Evolutionary conservation across 768 basidiomycete species (phyloP), one percentile per base, ranked within the genome.

Genomic region (Boletus huronensis): DNA sequence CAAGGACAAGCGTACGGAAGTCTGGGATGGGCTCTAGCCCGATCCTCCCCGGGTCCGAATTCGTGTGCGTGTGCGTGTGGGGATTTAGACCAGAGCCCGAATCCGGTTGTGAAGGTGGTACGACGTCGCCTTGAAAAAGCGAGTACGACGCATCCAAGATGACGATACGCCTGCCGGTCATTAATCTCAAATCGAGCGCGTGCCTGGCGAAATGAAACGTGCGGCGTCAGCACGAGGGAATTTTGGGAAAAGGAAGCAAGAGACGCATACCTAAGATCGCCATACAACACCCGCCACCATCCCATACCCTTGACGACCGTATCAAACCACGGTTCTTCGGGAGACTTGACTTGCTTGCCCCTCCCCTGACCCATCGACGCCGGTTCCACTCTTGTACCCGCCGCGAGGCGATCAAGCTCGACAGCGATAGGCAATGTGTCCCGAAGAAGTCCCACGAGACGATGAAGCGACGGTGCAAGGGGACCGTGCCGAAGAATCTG

Each of bases 201-300:
- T 91, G 83, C 62, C 88, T 89, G 40, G 13, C 25, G 53, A 16
- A 23, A 28, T 3, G n/a, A 41, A 34, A 5, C 8, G 29, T 1
- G 17, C 5, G 11, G 14, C 5, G 16, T 28, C 25, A 49, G 50
- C 4, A 13, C 23, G 42, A 52, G 21, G 10, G 21, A 29, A 39
- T 0, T 39, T 23, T 25, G 17, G 16, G 21, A 14, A 19, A 36
- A 10, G 36, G 25, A 26, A 14, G 65, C n/a, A 74, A 6, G 6
- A 10, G n/a, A 50, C 1, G 10, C 50, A 23, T 63, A 88, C 88
- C 79, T 80, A 25, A 83, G 74, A 66, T 88, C 83, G 7, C 82
- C 78, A 54, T 89, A 88, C 44, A 90, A 68, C 23, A 92, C 70
- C 48, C 91, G 76, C 71, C 86, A 93, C 90, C 91, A 93, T 3